These are phyloP conservation scores for Phlebopus sp. DNA, from an alignment of 1,284 basidiomycete species.

Conservation along the genomic window DNA sequence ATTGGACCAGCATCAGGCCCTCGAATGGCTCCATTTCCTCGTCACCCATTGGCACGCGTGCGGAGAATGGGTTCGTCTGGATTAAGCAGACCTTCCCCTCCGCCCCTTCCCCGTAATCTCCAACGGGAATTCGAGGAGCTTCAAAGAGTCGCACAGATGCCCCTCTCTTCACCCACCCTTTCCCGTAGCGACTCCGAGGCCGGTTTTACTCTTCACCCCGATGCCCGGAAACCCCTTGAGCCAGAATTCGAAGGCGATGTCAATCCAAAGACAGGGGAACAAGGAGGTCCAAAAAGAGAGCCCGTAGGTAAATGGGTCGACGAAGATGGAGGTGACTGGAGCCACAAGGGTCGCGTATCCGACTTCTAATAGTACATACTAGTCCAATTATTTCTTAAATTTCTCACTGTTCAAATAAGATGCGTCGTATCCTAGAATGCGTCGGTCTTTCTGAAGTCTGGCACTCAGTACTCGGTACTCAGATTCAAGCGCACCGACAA, in stretches of 20 bases:
- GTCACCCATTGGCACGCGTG: background rate
- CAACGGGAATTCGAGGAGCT: slow-evolving; percentile 79
- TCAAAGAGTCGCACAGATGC: slow-evolving; percentile 54
- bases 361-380: slow-evolving; percentile 55
- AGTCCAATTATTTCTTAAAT: too few species aligned
- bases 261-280: slow-evolving; percentile 74
- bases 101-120: slow-evolving; percentile 63
- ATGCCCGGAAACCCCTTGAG: slow-evolving; percentile 54
- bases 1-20: background rate
- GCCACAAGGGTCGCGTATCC: slow-evolving; percentile 77
- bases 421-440: background rate
- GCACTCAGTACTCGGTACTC: too few species aligned
- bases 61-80: slow-evolving; percentile 27
- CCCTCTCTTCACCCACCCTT: slow-evolving; percentile 35
- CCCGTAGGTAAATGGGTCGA: slow-evolving; percentile 59
- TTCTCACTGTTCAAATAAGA: background rate
- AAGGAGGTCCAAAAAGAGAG: slow-evolving; percentile 74
- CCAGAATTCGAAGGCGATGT: slow-evolving; percentile 72
- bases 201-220: slow-evolving; percentile 58
- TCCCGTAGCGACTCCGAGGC: slow-evolving; percentile 32
- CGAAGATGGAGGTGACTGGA: slow-evolving; percentile 71
- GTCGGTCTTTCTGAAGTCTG: too few species aligned
- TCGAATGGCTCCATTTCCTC: too few species aligned
- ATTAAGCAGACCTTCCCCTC: slow-evolving; percentile 60
- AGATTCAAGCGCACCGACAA: too few species aligned